Percentiles rank a stretch among this genome's conserved stretches.
phyloP scores from a whole-genome alignment of 495 filamentous ascomycete genomes.

The Annulohypoxylon moriforme region DNA sequence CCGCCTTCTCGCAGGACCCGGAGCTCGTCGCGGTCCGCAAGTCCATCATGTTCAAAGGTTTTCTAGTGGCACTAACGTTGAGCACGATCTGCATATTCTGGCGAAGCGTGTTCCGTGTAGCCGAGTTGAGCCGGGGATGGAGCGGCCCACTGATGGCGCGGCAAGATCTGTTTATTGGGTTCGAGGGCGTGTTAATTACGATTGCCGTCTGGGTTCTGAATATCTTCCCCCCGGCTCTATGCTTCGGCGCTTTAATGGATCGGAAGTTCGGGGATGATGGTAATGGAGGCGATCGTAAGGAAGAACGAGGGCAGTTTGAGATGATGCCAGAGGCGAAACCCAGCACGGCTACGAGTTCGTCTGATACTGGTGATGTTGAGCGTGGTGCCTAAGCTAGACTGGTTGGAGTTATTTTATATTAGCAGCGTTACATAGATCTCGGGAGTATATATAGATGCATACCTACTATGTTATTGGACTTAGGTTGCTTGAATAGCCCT shows the following conservation, averaged over 20 bases:
- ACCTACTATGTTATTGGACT: neutral
- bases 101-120: slow-evolving; percentile 71
- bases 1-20: slow-evolving; percentile 46
- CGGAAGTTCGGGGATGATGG: slow-evolving; percentile 12
- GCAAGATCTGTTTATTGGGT: slow-evolving; percentile 72
- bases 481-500: no score
- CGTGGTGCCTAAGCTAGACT: slow-evolving; percentile 11
- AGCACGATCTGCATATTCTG: slow-evolving; percentile 70
- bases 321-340: slow-evolving; percentile 25
- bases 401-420: neutral
- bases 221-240: slow-evolving; percentile 69
- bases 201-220: slow-evolving; percentile 68
- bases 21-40: slow-evolving; percentile 30
- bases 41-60: slow-evolving; percentile 51
- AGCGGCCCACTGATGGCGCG: slow-evolving; percentile 65
- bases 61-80: slow-evolving; percentile 56
- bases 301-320: slow-evolving; percentile 11
- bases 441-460: neutral
- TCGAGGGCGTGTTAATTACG: slow-evolving; percentile 78
- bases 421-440: neutral
- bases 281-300: neutral
- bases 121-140: slow-evolving; percentile 74
- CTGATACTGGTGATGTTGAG: slow-evolving; percentile 22
- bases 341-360: slow-evolving; percentile 26
- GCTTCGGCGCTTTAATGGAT: slow-evolving; percentile 48